phyloP scores from a whole-genome alignment of 2,329 filamentous ascomycete genomes.

The Incumbomyces delicatus region DNA sequence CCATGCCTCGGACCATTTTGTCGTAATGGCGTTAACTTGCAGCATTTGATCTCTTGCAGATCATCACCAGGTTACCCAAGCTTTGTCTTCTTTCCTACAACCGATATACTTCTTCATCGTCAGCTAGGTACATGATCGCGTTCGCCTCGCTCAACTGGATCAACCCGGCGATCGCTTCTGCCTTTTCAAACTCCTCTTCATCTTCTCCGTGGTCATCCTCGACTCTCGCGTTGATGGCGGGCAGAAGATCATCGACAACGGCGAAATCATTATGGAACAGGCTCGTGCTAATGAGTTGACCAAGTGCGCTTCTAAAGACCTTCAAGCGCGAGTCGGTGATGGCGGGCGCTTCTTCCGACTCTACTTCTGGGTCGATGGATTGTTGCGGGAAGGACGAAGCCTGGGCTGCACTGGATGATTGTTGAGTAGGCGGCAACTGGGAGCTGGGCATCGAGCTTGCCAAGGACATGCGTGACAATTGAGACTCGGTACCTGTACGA shows the following conservation, averaged over 20 bases:
- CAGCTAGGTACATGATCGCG: constrained; percentile 65
- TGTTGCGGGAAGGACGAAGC: constrained; percentile 20
- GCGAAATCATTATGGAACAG: constrained; percentile 85
- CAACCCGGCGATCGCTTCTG: constrained; percentile 48
- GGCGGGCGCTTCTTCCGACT: constrained; percentile 46
- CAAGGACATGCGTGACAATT: constrained; percentile 44
- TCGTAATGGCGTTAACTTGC: too few relatives aligned
- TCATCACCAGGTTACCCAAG: too few relatives aligned
- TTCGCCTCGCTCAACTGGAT: constrained; percentile 16
- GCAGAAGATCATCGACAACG: constrained; percentile 62
- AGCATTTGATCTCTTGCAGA: too few relatives aligned
- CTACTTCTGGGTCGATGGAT: constrained; percentile 8
- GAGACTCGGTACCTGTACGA: constrained; percentile 32
- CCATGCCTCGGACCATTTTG: too few relatives aligned
- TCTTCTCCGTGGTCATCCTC: constrained; percentile 37
- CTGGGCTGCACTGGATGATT: constrained; percentile 27
- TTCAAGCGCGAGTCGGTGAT: constrained; percentile 61
- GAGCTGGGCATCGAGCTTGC: constrained; percentile 74
- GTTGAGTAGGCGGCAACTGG: constrained; percentile 46
- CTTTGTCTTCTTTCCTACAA: constrained; percentile 9
- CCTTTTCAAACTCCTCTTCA: constrained; percentile 51
- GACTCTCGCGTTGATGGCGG: constrained; percentile 65
- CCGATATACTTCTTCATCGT: constrained; percentile 18
- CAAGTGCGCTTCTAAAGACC: constrained; percentile 70
- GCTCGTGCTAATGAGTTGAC: constrained; percentile 68